phyloP scores from a whole-genome alignment of 2,329 filamentous ascomycete species.

The Ophiostoma australiae region DNA sequence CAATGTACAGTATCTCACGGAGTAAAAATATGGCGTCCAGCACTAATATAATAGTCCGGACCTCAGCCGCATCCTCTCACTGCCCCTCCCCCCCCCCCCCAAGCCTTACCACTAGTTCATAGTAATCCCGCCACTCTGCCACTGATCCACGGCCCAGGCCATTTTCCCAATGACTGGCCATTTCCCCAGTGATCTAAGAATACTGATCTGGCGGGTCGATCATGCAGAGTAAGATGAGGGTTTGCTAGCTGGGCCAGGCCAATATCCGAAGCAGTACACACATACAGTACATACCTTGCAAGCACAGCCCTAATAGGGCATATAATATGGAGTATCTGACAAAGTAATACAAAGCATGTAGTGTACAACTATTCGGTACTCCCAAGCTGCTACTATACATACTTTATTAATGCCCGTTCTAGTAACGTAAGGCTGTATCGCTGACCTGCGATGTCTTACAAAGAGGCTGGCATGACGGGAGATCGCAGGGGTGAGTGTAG shows the following conservation, averaged over 20 bases:
- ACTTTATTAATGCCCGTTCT: background rate
- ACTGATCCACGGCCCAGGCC: background rate
- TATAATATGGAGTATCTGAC: too few species aligned
- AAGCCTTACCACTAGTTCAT: background rate
- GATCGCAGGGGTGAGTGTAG: background rate
- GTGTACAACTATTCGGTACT: background rate
- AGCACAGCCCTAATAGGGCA: too few species aligned
- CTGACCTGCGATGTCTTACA: background rate
- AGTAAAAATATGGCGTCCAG: background rate
- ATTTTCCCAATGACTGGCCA: background rate
- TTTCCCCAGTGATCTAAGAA: background rate
- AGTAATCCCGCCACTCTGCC: background rate
- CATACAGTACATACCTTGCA: too few species aligned
- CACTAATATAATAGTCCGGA: background rate
- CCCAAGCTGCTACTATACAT: background rate
- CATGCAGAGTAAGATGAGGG: constrained; percentile 2
- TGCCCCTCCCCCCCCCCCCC: background rate
- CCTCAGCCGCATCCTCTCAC: background rate
- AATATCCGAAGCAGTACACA: background rate
- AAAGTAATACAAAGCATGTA: too few species aligned
- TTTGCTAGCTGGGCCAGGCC: background rate
- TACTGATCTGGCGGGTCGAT: background rate
- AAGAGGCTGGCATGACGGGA: background rate
- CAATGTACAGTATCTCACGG: too few species aligned
- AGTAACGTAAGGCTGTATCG: background rate